Base-by-base conservation (phyloP, 352 stramenopile species). In the Phytophthora quininea region DNA sequence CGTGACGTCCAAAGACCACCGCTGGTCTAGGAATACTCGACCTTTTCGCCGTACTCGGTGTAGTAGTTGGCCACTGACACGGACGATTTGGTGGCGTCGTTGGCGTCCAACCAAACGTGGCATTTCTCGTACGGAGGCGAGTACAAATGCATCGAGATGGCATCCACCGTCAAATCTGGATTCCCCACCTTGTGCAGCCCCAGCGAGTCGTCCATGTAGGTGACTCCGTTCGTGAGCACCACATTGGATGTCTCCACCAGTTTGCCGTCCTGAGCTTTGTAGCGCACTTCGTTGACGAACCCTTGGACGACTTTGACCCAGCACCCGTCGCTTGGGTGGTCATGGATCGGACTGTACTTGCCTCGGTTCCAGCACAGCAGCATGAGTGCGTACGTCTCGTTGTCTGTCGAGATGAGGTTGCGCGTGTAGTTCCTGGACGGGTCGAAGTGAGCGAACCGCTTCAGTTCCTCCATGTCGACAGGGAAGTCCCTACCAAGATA, bases 71-170 rank as follows among this genome's bases (percentile, higher is more conserved):
- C 80, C 48, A 90, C 79, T 3, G 85, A 86, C 50, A 92, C 79
- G 12, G 80, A 91, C 10, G 69, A 78, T 58, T 91, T 87, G 58
- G 67, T 66, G 33, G 84, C 80, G 48, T 92, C 57, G 3, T 69
- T 66, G 15, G 82, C 77, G 62, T 96, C 83, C 54, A 94, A 74
- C 90, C 90, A 98, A 60, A 97, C 76, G 53, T 86, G 86, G 71
- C 95, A 98, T 66, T 92, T 89, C 24, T 95, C 72, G 73, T 98
- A 98, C 42, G 95, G 95, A 58, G 95, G 95, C 35, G 86, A 82
- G 67, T 98, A 98, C 1, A 98, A 65, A 67, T 98, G 95, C 69
- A 98, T 80, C 4, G 95, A 97, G 57, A 98, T 88, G n/a, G 95
- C 90, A 46, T 91, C 82, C n/a, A 79, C 61, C 54, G 90, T 74